phyloP scores from a whole-genome alignment of 2,329 filamentous ascomycete genomes.

The Paraconiothyrium brasiliense region DNA sequence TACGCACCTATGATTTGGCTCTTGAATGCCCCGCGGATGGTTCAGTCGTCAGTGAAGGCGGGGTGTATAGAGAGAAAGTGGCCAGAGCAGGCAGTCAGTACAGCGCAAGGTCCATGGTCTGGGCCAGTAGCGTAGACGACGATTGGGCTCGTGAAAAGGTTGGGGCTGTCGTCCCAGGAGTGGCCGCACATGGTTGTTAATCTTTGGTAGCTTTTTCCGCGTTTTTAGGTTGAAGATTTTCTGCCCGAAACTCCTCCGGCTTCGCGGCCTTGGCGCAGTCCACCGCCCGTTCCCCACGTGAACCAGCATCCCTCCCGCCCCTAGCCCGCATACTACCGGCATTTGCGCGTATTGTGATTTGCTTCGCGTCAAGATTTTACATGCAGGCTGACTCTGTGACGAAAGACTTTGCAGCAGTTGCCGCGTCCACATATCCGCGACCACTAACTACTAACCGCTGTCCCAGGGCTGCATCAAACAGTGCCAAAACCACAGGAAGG shows the following conservation, averaged over 20 bases:
- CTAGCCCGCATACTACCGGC: not conserved
- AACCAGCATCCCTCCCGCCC: not conserved
- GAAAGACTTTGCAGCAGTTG: not conserved
- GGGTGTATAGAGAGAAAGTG: slow-evolving; percentile 17
- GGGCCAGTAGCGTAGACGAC: slow-evolving; percentile 15
- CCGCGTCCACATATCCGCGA: not conserved
- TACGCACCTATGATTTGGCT: slow-evolving; percentile 26
- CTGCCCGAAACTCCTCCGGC: slow-evolving; percentile 12
- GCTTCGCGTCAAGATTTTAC: not conserved
- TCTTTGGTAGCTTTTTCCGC: slow-evolving; percentile 14
- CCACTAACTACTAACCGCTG: no score
- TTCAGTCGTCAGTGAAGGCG: slow-evolving; percentile 22
- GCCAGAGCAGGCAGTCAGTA: slow-evolving; percentile 26
- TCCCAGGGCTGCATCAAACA: no score
- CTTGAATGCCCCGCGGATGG: slow-evolving; percentile 5
- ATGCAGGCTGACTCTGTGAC: slow-evolving; percentile 13
- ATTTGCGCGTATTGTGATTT: slow-evolving; percentile 3
- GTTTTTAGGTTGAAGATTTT: slow-evolving; percentile 20
- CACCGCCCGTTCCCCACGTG: slow-evolving; percentile 11
- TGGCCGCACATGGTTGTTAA: slow-evolving; percentile 26
- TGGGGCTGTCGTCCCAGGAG: slow-evolving; percentile 21
- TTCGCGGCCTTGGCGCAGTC: slow-evolving; percentile 11
- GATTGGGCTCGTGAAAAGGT: slow-evolving; percentile 19
- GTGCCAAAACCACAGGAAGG: no score
- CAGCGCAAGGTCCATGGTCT: slow-evolving; percentile 22